Evolutionary conservation across 192 early-diverging fungal species (phyloP).

Genomic region (Powellomyces hirtus): DNA sequence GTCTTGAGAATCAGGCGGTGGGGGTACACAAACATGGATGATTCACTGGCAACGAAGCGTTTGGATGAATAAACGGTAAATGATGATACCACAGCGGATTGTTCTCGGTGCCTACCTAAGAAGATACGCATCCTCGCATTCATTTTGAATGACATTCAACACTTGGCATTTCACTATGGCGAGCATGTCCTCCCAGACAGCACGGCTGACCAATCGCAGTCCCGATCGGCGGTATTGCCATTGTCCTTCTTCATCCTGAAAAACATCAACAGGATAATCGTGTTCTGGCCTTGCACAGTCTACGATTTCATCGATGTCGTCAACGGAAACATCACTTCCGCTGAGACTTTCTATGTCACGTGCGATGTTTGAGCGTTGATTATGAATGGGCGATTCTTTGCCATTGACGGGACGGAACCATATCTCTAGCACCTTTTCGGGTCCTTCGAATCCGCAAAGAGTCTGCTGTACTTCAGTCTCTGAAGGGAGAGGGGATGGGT

Average conservation of each 20-base stretch:
- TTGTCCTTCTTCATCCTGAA: constrained; percentile 37
- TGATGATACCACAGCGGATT: too few relatives aligned
- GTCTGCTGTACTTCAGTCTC: constrained; percentile 37
- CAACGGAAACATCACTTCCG: constrained; percentile 1
- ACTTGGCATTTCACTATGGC: constrained; percentile 91
- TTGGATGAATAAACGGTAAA: background rate
- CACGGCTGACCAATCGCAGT: constrained; percentile 69
- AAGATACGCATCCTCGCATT: constrained; percentile 85
- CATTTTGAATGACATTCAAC: constrained; percentile 79
- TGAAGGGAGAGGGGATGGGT: constrained; percentile 17
- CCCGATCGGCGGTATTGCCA: constrained; percentile 48
- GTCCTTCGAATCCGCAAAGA: constrained; percentile 84
- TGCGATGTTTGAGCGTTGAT: constrained; percentile 4
- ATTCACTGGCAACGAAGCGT: constrained; percentile 61
- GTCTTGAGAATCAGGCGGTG: constrained; percentile 96
- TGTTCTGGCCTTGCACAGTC: constrained; percentile 36
- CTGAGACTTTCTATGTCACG: constrained; percentile 12
- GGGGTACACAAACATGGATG: constrained; percentile 96
- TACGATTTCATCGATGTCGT: constrained; percentile 16
- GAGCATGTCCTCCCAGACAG: constrained; percentile 91
- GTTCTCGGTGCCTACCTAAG: too few relatives aligned
- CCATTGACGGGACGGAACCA: constrained; percentile 78
- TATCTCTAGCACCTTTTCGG: constrained; percentile 96
- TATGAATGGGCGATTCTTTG: constrained; percentile 29
- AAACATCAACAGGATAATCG: constrained; percentile 18